Evolutionary conservation across 345 rosid genomes (phyloP), one percentile per base, ranked within the genome.

Genomic region (Gossypium sturtianum): DNA sequence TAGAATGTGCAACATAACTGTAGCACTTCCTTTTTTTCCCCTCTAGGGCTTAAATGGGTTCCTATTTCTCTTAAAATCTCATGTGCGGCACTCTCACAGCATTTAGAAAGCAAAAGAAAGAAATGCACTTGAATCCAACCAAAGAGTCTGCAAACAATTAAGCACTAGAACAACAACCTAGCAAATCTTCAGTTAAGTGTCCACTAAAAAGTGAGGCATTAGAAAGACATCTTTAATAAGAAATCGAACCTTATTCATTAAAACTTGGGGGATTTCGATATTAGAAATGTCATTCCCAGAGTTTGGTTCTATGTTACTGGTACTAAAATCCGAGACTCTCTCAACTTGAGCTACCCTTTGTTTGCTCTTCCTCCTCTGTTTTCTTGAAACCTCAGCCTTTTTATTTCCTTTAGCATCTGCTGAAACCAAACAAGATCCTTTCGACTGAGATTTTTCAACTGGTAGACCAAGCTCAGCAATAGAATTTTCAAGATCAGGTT

Each of bases 311-410:
- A 75, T 69, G 19, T 81, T 83, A 74, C 69, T 70, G 73, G 79
- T 80, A 74, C 48, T 68, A 65, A 79, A 74, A 73, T 79, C 89
- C 74, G 88, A 43, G 34, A 64, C 73, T 19, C 76, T 48, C 79
- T 90, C 93, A 53, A 63, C 79, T 74, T 83, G 90, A 60, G 68
- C 68, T 23, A 29, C 80, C 80, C 82, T 86, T 67, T 82, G 88
- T 80, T 89, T 90, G 77, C 77, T 89, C 83, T 88, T 90, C 77
- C 73, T 93, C 79, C 81, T 90, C 75, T 90, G 96, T 68, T 93
- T 93, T 54, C 76, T 86, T 13, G 85, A 81, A 23, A 74, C 76
- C 38, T 84, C 88, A 27, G 76, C 76, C 82, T 83, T 91, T 84
- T 79, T 89, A 71, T 75, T 88, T 49, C 80, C 87, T 67, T 85